Conservation (phyloP, 139 green algal species). For the Tetradesmus lagerheimii region DNA sequence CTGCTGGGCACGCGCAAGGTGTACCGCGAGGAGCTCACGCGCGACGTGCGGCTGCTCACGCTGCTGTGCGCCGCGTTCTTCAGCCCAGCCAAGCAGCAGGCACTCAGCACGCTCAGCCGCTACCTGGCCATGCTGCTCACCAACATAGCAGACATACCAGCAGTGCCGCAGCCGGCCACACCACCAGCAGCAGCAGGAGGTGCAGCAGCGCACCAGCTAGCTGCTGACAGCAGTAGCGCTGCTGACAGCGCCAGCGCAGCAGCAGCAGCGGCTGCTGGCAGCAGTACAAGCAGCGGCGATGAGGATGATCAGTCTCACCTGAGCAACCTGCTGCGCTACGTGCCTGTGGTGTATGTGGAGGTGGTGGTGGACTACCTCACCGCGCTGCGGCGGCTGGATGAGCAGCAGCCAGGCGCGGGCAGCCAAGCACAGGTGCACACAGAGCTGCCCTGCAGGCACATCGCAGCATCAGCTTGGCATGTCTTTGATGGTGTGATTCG, state of each 20-base stretch:
- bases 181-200: slow-evolving; percentile 40
- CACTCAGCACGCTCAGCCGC: slow-evolving; percentile 26
- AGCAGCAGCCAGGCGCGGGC: background rate
- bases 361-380: slow-evolving; percentile 51
- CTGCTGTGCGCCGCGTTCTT: slow-evolving; percentile 46
- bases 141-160: background rate
- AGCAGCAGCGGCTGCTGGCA: slow-evolving; percentile 36
- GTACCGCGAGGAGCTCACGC: slow-evolving; percentile 37
- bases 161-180: slow-evolving; percentile 58
- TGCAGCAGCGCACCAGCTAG: background rate
- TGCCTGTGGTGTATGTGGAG: slow-evolving; percentile 64
- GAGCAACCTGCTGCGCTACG: slow-evolving; percentile 66
- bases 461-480: too few relatives aligned
- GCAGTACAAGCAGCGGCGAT: too few relatives aligned
- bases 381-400: slow-evolving; percentile 12
- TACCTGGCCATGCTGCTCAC: slow-evolving; percentile 21
- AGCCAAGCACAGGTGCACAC: background rate
- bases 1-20: slow-evolving; percentile 37
- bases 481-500: too few relatives aligned
- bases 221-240: background rate
- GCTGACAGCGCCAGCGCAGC: slow-evolving; percentile 11
- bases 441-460: too few relatives aligned
- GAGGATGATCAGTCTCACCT: background rate
- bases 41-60: slow-evolving; percentile 44
- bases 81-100: slow-evolving; percentile 47